Evolutionary conservation across 1,284 basidiomycete species (phyloP).

Genomic region (Amylostereum areolatum): DNA sequence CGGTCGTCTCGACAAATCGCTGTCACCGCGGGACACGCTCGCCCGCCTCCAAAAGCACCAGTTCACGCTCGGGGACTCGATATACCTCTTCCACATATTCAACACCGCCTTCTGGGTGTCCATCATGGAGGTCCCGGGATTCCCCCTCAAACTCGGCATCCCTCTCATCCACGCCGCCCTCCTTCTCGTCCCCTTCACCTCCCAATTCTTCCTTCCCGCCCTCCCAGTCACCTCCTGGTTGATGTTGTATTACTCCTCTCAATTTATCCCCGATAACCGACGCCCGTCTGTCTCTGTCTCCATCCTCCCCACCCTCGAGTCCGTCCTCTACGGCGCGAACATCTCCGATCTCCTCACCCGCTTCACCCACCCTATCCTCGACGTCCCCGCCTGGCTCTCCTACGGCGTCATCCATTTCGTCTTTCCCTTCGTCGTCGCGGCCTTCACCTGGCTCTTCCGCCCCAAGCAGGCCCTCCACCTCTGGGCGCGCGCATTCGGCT

Average conservation of each 20-base stretch:
- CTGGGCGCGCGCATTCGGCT: slow-evolving; percentile 89
- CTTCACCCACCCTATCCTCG: slow-evolving; percentile 87
- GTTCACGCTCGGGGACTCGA: slow-evolving; percentile 54
- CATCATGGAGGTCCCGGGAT: slow-evolving; percentile 69
- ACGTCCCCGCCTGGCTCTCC: slow-evolving; percentile 93
- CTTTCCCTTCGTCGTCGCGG: slow-evolving; percentile 76
- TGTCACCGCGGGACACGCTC: slow-evolving; percentile 68
- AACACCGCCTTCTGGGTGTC: slow-evolving; percentile 72
- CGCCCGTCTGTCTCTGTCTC: slow-evolving; percentile 88
- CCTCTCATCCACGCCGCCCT: slow-evolving; percentile 67
- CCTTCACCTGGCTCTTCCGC: slow-evolving; percentile 76
- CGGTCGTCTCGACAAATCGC: slow-evolving; percentile 70
- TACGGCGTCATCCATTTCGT: slow-evolving; percentile 93
- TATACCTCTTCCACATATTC: slow-evolving; percentile 61
- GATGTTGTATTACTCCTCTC: slow-evolving; percentile 80
- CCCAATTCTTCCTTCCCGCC: slow-evolving; percentile 90
- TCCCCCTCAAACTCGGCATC: slow-evolving; percentile 76
- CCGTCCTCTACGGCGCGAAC: slow-evolving; percentile 93
- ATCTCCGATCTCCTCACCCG: slow-evolving; percentile 95
- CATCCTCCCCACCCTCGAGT: slow-evolving; percentile 90
- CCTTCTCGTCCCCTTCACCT: slow-evolving; percentile 81
- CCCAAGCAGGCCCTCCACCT: slow-evolving; percentile 77
- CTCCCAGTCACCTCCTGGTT: slow-evolving; percentile 85
- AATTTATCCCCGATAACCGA: slow-evolving; percentile 73
- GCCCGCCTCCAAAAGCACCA: slow-evolving; percentile 52